phyloP scores from a whole-genome alignment of 2,329 filamentous ascomycete genomes.

The Aspergillus sp. region DNA sequence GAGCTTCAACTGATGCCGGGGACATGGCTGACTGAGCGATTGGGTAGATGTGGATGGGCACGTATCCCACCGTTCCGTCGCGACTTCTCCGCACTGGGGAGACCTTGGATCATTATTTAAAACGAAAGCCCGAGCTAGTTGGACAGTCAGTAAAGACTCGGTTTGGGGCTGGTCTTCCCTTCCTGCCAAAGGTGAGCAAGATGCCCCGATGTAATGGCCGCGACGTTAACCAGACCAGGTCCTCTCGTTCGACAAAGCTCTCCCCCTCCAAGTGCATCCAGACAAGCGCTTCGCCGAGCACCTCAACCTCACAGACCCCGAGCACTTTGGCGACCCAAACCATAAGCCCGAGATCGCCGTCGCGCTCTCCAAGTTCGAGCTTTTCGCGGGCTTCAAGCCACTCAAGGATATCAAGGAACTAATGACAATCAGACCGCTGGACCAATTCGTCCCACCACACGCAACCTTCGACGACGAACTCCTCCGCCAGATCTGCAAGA shows the following conservation, averaged over 20 bases:
- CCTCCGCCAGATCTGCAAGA: conserved; percentile 57
- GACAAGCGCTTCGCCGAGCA: conserved; percentile 65
- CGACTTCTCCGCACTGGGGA: conserved; percentile 63
- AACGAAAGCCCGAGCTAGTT: conserved; percentile 63
- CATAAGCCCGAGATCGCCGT: conserved; percentile 81
- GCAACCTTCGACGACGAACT: conserved; percentile 57
- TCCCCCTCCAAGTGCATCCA: conserved; percentile 74
- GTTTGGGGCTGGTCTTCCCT: conserved; percentile 67
- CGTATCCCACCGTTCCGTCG: conserved; percentile 70
- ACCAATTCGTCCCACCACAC: conserved; percentile 53
- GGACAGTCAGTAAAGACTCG: conserved; percentile 62
- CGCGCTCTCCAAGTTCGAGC: conserved; percentile 69
- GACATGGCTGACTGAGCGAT: background rate
- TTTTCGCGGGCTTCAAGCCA: conserved; percentile 74
- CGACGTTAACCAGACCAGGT: conserved; percentile 45
- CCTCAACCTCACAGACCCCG: conserved; percentile 64
- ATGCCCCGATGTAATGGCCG: too few relatives aligned
- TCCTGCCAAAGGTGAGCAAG: conserved; percentile 62
- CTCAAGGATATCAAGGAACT: conserved; percentile 59
- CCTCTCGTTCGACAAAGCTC: conserved; percentile 71
- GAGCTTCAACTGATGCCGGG: background rate
- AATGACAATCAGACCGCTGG: conserved; percentile 56
- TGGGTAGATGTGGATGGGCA: conserved; percentile 69
- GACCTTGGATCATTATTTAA: conserved; percentile 63
- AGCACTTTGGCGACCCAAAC: conserved; percentile 69